These are phyloP conservation scores for Mycena capillaripes DNA, from an alignment of 768 basidiomycete genomes.

Conservation along the genomic window DNA sequence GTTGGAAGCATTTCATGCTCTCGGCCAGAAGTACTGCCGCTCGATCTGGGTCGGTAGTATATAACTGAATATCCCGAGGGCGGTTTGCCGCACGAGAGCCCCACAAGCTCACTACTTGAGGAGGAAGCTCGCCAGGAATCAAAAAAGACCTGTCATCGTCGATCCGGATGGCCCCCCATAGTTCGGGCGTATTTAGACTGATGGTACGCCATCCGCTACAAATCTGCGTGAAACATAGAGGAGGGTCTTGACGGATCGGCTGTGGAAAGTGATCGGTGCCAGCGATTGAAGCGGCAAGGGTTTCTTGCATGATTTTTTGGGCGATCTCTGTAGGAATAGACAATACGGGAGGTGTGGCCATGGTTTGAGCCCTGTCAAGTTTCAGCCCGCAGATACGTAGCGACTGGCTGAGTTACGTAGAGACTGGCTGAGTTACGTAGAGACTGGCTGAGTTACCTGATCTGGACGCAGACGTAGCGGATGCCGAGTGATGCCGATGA, in stretches of 20 bases:
- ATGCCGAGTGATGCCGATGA: neutral
- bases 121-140: too few relatives aligned
- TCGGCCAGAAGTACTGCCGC: neutral
- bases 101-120: neutral
- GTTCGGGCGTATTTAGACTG: slow-evolving; percentile 2
- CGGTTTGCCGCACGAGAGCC: neutral
- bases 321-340: neutral
- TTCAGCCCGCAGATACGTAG: too few relatives aligned
- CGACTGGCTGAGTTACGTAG: too few relatives aligned
- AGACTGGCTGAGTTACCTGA: neutral
- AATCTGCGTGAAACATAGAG: neutral
- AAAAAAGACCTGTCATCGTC: neutral
- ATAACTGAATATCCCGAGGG: neutral
- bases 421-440: too few relatives aligned
- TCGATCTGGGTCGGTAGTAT: neutral
- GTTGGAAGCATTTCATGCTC: neutral
- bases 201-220: neutral
- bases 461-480: neutral
- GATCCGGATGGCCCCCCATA: slow-evolving; percentile 6
- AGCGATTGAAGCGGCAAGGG: neutral
- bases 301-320: neutral
- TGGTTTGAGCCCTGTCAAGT: too few relatives aligned
- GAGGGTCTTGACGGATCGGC: neutral
- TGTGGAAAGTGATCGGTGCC: neutral
- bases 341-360: neutral